Evolutionary conservation across 2,329 filamentous ascomycete genomes (phyloP), one percentile per base, ranked within the genome.

Genomic region (Fusarium continuum): DNA sequence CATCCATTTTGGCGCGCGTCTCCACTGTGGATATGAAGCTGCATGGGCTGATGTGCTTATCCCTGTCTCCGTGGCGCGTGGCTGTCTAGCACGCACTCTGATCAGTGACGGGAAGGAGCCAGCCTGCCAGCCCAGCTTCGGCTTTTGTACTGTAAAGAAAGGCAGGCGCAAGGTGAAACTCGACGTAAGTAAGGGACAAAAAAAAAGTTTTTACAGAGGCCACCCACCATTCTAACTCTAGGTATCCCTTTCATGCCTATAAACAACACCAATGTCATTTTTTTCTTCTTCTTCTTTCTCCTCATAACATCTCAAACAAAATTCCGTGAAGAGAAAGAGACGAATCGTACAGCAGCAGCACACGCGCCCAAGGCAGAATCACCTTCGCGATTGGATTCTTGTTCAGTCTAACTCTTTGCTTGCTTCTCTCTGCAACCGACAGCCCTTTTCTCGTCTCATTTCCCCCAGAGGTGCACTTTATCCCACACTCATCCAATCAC

Each of bases 31-130:
- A 48, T 53, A 56, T 61, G 47, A 56, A 65, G 50, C 49, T 65
- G 61, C 62, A 63, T 65, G 46, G 62, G 62, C 62, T 65, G 62
- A 63, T 54, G 25, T n/a, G n/a, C n/a, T n/a, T n/a, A 62, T 64
- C 62, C 61, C 46, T 65, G 62, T 31, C 34, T 32, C 34, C 13
- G 38, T 11, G 35, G 19, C 35, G n/a, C n/a, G n/a, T n/a, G n/a
- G n/a, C n/a, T n/a, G n/a, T n/a, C n/a, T n/a, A n/a, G n/a, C n/a
- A n/a, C n/a, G 59, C 56, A 61, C 40, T 62, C 32, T 58, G 39
- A 65, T 63, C 61, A 62, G 47, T 63, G 52, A 51, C 40, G 39
- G 62, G 57, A 44, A 63, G 52, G 55, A 56, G 55, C 50, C n/a
- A n/a, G n/a, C 23, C 43, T 31, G 16, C 29, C 45, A 38, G 20